These are phyloP conservation scores for Rhodotorula sp. DNA, from an alignment of 1,284 basidiomycete genomes.

Conservation along the genomic window DNA sequence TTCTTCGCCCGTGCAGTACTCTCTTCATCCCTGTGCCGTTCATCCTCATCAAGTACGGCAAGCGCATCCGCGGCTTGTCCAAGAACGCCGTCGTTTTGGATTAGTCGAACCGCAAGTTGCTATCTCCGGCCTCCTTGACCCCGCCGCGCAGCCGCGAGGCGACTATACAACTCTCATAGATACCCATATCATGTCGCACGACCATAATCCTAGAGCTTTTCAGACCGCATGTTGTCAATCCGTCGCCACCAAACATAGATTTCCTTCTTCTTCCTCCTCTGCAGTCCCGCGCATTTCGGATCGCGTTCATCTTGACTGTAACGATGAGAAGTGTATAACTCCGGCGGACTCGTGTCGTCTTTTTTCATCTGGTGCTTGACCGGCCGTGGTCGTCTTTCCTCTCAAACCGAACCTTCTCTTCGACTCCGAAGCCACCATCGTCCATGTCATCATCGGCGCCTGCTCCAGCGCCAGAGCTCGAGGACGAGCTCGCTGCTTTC, in stretches of 20 bases:
- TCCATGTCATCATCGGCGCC: slow-evolving; percentile 6
- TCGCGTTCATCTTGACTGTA: too few relatives aligned
- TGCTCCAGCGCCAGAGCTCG: slow-evolving; percentile 11
- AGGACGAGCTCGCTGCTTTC: slow-evolving; percentile 31
- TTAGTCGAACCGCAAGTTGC: too few relatives aligned
- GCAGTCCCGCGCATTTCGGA: neutral
- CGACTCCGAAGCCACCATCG: neutral
- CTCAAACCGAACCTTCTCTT: neutral
- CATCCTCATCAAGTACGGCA: slow-evolving; percentile 48
- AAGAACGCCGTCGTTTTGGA: slow-evolving; percentile 46
- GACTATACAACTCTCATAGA: neutral
- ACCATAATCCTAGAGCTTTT: too few relatives aligned
- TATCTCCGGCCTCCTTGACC: too few relatives aligned
- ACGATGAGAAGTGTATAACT: neutral
- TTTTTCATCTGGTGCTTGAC: neutral
- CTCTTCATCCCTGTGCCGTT: slow-evolving; percentile 51
- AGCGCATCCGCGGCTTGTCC: slow-evolving; percentile 52
- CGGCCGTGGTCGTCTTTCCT: too few relatives aligned
- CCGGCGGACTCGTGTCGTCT: neutral
- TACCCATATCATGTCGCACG: neutral
- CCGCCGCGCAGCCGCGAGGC: too few relatives aligned
- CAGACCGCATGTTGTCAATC: too few relatives aligned
- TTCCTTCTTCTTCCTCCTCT: too few relatives aligned
- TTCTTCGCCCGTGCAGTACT: slow-evolving; percentile 20
- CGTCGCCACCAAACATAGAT: too few relatives aligned